phyloP scores from a whole-genome alignment of 2,329 filamentous ascomycete genomes.

The Diaporthe longicolla region DNA sequence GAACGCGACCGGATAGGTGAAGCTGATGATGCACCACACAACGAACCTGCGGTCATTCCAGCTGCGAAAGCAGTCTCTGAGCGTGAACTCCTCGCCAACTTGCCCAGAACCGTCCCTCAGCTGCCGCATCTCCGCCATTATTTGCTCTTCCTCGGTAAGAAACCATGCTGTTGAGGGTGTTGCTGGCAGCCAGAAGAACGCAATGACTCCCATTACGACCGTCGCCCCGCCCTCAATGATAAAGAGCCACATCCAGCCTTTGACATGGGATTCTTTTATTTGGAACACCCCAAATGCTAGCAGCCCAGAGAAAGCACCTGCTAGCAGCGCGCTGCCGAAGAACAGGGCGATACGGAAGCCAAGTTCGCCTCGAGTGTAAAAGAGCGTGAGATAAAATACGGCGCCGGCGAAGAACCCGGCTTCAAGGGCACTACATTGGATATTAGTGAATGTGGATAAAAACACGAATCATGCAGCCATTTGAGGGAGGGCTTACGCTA shows the following conservation, averaged over 20 bases:
- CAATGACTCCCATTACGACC: constrained; percentile 36
- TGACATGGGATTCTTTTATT: constrained; percentile 31
- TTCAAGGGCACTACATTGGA: constrained; percentile 52
- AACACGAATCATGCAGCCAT: neutral
- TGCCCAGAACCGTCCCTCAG: constrained; percentile 60
- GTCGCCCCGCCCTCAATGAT: constrained; percentile 42
- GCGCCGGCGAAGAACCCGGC: constrained; percentile 69
- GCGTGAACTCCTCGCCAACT: constrained; percentile 54
- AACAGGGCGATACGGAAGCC: constrained; percentile 42
- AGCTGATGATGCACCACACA: constrained; percentile 60
- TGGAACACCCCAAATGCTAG: constrained; percentile 41
- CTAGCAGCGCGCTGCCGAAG: constrained; percentile 40
- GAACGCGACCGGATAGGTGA: constrained; percentile 64
- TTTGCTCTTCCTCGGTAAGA: constrained; percentile 59
- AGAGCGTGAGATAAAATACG: constrained; percentile 67
- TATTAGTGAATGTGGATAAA: neutral
- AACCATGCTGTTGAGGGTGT: constrained; percentile 59
- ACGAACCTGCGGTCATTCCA: constrained; percentile 56
- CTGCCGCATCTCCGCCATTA: constrained; percentile 58
- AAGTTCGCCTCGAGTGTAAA: constrained; percentile 57
- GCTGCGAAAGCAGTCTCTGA: constrained; percentile 57
- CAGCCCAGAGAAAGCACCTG: constrained; percentile 41
- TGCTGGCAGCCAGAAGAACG: constrained; percentile 39
- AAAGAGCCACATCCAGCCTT: constrained; percentile 43
- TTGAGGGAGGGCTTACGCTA: constrained; percentile 51